Evolutionary conservation across 371 early-diverging fungal genomes (phyloP).

Genomic region (Mortierella sp.): DNA sequence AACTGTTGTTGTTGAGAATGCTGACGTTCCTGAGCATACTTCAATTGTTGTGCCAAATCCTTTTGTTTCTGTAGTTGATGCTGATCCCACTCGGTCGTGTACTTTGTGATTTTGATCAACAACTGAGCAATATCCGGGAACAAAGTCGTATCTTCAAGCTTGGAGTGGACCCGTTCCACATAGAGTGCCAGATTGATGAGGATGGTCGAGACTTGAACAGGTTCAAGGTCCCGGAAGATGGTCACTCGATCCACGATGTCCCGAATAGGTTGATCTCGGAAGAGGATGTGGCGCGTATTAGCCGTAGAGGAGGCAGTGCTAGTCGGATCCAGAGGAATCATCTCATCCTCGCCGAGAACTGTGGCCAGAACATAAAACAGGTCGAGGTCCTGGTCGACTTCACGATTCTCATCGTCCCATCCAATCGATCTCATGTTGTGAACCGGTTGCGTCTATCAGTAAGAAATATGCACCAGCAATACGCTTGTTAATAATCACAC

Average conservation of each 20-base stretch:
- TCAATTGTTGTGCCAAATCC: constrained; percentile 16
- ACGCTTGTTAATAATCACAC: neutral
- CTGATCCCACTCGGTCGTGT: constrained; percentile 50
- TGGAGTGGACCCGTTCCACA: constrained; percentile 65
- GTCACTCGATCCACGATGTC: constrained; percentile 69
- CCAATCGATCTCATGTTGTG: constrained; percentile 30
- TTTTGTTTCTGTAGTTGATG: constrained; percentile 35
- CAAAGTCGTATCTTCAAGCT: constrained; percentile 25
- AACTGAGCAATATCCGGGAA: constrained; percentile 45
- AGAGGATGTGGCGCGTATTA: constrained; percentile 55
- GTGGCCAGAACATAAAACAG: constrained; percentile 66
- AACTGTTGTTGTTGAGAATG: constrained; percentile 22
- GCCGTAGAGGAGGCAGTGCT: neutral
- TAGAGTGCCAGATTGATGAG: constrained; percentile 65
- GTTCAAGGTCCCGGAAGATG: constrained; percentile 64
- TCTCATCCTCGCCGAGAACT: constrained; percentile 65
- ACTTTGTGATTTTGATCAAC: constrained; percentile 48
- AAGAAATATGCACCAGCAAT: neutral
- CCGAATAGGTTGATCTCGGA: constrained; percentile 70
- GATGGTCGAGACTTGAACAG: constrained; percentile 65
- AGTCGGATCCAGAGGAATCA: constrained; percentile 61
- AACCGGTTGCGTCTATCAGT: constrained; percentile 58
- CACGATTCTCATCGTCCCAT: constrained; percentile 25
- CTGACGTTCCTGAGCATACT: neutral
- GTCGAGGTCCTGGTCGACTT: constrained; percentile 60